Conservation (phyloP, 352 stramenopile species). For the Pythium coloratum region DNA sequence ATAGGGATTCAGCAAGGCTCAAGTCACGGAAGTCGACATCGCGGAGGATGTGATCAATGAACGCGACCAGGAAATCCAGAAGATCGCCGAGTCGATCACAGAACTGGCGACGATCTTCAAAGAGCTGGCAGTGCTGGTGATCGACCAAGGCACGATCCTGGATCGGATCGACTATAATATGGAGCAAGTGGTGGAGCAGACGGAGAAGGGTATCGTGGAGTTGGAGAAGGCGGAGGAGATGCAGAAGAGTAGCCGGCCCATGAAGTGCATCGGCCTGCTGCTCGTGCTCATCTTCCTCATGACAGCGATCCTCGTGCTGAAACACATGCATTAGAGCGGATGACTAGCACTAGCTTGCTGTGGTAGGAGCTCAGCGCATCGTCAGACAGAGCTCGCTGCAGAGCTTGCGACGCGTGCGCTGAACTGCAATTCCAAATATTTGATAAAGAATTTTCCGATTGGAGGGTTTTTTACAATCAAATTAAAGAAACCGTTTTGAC, state of each 20-base stretch:
- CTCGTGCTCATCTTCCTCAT: constrained; percentile 94
- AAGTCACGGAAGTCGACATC: constrained; percentile 97
- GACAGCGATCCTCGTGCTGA: constrained; percentile 90
- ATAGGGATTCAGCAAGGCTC: constrained; percentile 92
- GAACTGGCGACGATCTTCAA: constrained; percentile 99
- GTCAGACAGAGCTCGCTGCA: neutral
- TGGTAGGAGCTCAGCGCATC: too few species aligned
- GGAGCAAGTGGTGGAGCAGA: constrained; percentile 99
- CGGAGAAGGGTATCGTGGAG: constrained; percentile 97
- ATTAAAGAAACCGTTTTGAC: neutral
- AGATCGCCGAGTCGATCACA: constrained; percentile 99
- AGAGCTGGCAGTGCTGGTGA: constrained; percentile 99
- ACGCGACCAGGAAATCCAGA: constrained; percentile 94
- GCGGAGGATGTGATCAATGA: constrained; percentile 94
- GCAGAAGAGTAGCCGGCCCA: constrained; percentile 96
- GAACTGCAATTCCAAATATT: constrained; percentile 5
- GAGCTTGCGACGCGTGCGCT: neutral
- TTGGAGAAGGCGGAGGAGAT: constrained; percentile 98
- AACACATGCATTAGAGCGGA: constrained; percentile 68
- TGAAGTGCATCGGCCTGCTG: constrained; percentile 94
- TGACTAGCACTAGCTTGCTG: too few species aligned
- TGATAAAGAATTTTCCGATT: neutral
- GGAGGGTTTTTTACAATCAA: neutral
- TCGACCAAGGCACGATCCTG: constrained; percentile 99
- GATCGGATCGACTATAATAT: constrained; percentile 99